phyloP scores from a whole-genome alignment of 495 filamentous ascomycete genomes.

The Penicillium cataractarum region DNA sequence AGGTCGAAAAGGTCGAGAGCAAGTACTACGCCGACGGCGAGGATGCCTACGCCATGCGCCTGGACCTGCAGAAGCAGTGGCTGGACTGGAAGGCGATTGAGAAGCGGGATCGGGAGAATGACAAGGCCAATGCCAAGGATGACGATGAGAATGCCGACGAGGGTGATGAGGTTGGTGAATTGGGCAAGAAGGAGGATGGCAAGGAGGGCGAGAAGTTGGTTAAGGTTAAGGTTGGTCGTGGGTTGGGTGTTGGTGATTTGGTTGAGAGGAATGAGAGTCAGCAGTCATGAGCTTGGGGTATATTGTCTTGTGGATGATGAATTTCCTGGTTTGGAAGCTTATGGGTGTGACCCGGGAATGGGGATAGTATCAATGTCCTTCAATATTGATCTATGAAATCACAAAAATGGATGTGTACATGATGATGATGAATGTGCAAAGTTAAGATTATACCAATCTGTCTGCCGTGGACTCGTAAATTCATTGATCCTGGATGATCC shows the following conservation, averaged over 20 bases:
- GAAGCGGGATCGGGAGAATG: slow-evolving; percentile 44
- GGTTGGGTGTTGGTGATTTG: slow-evolving; percentile 80
- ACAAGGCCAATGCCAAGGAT: slow-evolving; percentile 36
- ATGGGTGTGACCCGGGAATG: not conserved
- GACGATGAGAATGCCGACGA: slow-evolving; percentile 35
- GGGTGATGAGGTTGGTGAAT: slow-evolving; percentile 55
- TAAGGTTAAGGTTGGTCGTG: slow-evolving; percentile 79
- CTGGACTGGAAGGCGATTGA: slow-evolving; percentile 50
- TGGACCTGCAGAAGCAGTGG: slow-evolving; percentile 71
- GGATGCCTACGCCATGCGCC: slow-evolving; percentile 92
- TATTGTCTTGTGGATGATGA: not conserved
- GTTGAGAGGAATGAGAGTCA: slow-evolving; percentile 73
- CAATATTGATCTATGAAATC: not conserved
- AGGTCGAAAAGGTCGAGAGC: slow-evolving; percentile 82
- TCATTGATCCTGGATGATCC: not conserved
- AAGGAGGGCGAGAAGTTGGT: slow-evolving; percentile 54
- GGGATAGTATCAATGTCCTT: not conserved
- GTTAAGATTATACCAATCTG: slow-evolving; percentile 1
- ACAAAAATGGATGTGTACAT: slow-evolving; percentile 7
- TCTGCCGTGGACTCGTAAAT: slow-evolving; percentile 1
- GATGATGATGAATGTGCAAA: slow-evolving; percentile 5
- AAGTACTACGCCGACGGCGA: slow-evolving; percentile 99
- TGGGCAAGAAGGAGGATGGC: slow-evolving; percentile 53
- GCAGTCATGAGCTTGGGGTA: slow-evolving; percentile 5
- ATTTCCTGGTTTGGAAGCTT: not conserved